Evolutionary conservation across 164 flowering plant species (phyloP).

Genomic region (Annona cherimola): DNA sequence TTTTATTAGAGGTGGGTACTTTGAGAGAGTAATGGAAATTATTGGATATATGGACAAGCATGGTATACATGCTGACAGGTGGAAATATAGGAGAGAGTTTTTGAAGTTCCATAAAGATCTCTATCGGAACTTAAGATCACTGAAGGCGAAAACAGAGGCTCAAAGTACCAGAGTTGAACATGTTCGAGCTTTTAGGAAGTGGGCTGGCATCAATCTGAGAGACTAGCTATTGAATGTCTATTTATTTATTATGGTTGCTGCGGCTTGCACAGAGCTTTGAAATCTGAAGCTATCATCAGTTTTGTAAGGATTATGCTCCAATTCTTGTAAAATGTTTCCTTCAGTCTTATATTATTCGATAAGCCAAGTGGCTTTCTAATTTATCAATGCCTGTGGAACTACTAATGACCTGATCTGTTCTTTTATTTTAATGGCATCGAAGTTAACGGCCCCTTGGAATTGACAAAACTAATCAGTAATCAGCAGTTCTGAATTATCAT

Average conservation of each 20-base stretch:
- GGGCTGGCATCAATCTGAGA: constrained; percentile 33
- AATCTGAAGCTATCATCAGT: background rate
- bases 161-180: constrained; percentile 62
- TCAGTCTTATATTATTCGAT: background rate
- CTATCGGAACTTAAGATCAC: constrained; percentile 51
- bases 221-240: background rate
- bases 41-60: constrained; percentile 43
- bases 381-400: too few species aligned
- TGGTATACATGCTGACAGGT: constrained; percentile 51
- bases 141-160: constrained; percentile 55
- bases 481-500: too few species aligned
- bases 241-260: background rate
- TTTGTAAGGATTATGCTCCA: background rate
- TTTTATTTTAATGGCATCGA: too few species aligned
- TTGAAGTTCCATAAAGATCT: constrained; percentile 67
- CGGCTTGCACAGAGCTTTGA: background rate
- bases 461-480: too few species aligned
- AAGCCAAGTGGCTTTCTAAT: too few species aligned
- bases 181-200: constrained; percentile 59
- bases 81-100: constrained; percentile 62
- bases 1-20: constrained; percentile 82
- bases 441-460: too few species aligned
- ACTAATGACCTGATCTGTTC: too few species aligned
- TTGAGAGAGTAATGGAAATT: constrained; percentile 83
- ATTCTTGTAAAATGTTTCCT: background rate